phyloP scores from a whole-genome alignment of 495 filamentous ascomycete genomes.

The Cairneyella variabilis region DNA sequence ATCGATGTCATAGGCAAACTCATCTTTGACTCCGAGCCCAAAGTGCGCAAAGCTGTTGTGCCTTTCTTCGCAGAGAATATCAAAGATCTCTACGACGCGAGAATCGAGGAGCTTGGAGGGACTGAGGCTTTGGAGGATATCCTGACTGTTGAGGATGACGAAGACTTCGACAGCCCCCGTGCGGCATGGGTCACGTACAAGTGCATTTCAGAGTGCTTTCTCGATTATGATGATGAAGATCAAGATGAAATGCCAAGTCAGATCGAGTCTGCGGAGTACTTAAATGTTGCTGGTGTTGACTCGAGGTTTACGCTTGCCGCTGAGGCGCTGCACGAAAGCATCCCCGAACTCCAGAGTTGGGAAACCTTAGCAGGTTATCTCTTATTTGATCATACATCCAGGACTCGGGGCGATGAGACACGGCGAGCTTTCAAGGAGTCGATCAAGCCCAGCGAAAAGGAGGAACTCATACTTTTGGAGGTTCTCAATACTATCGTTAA shows the following conservation, averaged over 20 bases:
- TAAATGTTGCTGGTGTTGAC: conserved; percentile 58
- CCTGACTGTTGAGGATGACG: conserved; percentile 49
- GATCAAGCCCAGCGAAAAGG: conserved; percentile 47
- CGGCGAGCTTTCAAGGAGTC: conserved; percentile 16
- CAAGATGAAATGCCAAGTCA: conserved; percentile 33
- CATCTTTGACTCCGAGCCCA: conserved; percentile 80
- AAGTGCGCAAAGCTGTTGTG: conserved; percentile 81
- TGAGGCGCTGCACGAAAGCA: conserved; percentile 75
- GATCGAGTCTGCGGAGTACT: conserved; percentile 33
- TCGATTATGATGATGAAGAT: conserved; percentile 64
- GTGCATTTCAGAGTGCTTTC: conserved; percentile 78
- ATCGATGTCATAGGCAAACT: conserved; percentile 80
- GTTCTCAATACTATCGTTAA: conserved; percentile 78
- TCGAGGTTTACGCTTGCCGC: conserved; percentile 83
- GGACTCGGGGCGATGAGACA: conserved; percentile 5
- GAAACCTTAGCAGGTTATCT: conserved; percentile 85
- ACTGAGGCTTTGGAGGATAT: conserved; percentile 74
- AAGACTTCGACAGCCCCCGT: conserved; percentile 71
- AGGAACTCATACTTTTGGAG: conserved; percentile 83
- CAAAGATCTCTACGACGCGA: conserved; percentile 72
- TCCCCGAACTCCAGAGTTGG: conserved; percentile 80
- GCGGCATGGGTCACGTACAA: conserved; percentile 88
- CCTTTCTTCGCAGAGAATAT: conserved; percentile 86
- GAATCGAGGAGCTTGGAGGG: conserved; percentile 78
- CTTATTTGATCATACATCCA: conserved; percentile 78